Base-by-base conservation (phyloP, 169 alveolate species). In the Besnoitia besnoiti region DNA sequence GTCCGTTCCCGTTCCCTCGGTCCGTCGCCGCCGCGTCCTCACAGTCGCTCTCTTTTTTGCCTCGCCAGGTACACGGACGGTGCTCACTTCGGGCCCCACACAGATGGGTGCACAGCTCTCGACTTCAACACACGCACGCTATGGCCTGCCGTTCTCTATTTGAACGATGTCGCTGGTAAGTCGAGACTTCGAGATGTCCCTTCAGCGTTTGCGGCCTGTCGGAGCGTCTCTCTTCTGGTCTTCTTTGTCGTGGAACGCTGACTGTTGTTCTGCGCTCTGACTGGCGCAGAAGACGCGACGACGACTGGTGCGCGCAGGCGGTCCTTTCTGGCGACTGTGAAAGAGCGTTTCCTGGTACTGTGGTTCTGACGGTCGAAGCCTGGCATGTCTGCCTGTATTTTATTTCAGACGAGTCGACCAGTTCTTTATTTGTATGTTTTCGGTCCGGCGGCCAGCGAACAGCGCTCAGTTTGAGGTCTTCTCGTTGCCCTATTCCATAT, bases 11-110 rank as follows among this genome's bases (percentile, higher is more conserved):
- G 42, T 49, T 49, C 24, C 14, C 55, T 49, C 55, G 55, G 24
- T 49, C 55, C 55, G 14, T 49, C 55, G 55, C 14, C 14, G n/a
- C n/a, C n/a, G n/a, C n/a, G 67, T 14, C 19, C 44, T 73, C 16
- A 1, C 82, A 1, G 19, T n/a, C n/a, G 16, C n/a, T 16, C 82
- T 73, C 46, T 73, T 10, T 4, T 8, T n/a, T 8, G 5, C 47
- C 27, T 30, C 27, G 24, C 33, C 89, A 91, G 97, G 88, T 95
- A 95, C 73, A 44, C 90, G n/a, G 91, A 91, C 37, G 97, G 97
- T 33, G 97, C 95, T 10, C 96, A 95, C 51, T 95, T 95, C 82
- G 96, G 96, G 76, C 97, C 97, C 16, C 97, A 95, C 85, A 90
- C 97, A 30, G 97, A 95, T 42, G 95, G 97, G 62, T 93, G 96